These are phyloP conservation scores for Rhizoctonia solani DNA, from an alignment of 1,284 basidiomycete genomes.

Conservation along the genomic window DNA sequence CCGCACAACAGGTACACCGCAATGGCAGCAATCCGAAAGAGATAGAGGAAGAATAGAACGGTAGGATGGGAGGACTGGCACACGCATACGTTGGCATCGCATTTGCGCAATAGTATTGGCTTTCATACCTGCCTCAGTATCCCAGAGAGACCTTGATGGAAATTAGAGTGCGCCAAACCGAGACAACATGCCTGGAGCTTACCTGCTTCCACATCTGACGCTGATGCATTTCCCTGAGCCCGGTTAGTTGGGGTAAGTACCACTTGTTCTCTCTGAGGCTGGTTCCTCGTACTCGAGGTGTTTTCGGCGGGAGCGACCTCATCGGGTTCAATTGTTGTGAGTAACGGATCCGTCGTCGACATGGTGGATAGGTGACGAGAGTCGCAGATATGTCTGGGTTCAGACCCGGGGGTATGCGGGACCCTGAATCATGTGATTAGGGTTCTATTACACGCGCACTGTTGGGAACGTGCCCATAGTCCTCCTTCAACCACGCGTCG, in stretches of 20 bases:
- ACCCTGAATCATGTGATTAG: neutral
- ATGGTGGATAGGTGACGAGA: conserved; percentile 47
- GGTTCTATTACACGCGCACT: conserved; percentile 25
- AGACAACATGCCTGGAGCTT: conserved; percentile 40
- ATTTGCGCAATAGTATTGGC: neutral
- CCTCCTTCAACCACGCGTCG: conserved; percentile 28
- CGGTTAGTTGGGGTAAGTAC: conserved; percentile 61
- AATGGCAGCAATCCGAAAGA: conserved; percentile 84
- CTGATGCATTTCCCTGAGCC: conserved; percentile 53
- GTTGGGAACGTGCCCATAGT: conserved; percentile 21
- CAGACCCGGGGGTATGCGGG: neutral
- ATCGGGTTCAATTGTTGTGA: conserved; percentile 73
- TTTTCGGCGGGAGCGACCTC: conserved; percentile 54
- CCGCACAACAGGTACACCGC: conserved; percentile 87
- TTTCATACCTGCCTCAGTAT: conserved; percentile 69
- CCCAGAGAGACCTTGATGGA: conserved; percentile 62
- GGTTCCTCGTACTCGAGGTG: conserved; percentile 43
- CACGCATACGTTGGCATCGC: neutral
- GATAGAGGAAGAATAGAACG: conserved; percentile 79
- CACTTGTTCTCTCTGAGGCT: conserved; percentile 49
- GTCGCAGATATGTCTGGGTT: neutral
- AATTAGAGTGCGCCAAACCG: conserved; percentile 16
- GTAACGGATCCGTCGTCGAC: conserved; percentile 61
- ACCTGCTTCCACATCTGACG: conserved; percentile 73
- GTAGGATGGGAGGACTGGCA: conserved; percentile 79